phyloP scores from a whole-genome alignment of 768 basidiomycete species.

The Hirschioporus abietinus region DNA sequence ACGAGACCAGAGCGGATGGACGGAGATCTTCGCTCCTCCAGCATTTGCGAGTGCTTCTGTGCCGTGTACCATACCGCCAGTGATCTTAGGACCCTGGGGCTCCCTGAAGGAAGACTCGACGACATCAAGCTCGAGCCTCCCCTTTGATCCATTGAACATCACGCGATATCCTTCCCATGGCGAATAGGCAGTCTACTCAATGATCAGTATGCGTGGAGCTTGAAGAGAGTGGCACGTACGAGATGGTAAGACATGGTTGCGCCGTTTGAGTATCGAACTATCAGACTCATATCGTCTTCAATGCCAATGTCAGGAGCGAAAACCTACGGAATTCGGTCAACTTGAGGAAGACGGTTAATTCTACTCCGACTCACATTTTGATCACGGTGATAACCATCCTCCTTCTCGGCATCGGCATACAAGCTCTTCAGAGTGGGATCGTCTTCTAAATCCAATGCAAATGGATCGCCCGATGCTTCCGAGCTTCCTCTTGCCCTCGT shows the following conservation, averaged over 20 bases:
- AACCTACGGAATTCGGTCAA: constrained; percentile 21
- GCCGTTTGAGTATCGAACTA: constrained; percentile 42
- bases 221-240: constrained; percentile 21
- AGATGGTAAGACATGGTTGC: constrained; percentile 50
- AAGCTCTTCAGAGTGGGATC: constrained; percentile 38
- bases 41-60: constrained; percentile 34
- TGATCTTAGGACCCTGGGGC: constrained; percentile 22
- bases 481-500: constrained; percentile 37
- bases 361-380: constrained; percentile 32
- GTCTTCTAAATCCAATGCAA: constrained; percentile 41
- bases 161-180: constrained; percentile 46
- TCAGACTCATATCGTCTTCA: constrained; percentile 47
- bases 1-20: constrained; percentile 40
- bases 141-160: constrained; percentile 48
- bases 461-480: constrained; percentile 41
- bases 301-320: constrained; percentile 39
- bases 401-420: constrained; percentile 41
- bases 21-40: constrained; percentile 36
- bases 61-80: constrained; percentile 33
- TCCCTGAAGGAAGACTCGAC: constrained; percentile 38
- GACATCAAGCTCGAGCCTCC: constrained; percentile 46
- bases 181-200: constrained; percentile 33
- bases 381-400: constrained; percentile 46
- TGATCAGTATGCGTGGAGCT: not conserved
- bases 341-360: not conserved